These are phyloP conservation scores for Chloris gayana DNA, from an alignment of 176 grass and related monocot species.

Conservation along the genomic window DNA sequence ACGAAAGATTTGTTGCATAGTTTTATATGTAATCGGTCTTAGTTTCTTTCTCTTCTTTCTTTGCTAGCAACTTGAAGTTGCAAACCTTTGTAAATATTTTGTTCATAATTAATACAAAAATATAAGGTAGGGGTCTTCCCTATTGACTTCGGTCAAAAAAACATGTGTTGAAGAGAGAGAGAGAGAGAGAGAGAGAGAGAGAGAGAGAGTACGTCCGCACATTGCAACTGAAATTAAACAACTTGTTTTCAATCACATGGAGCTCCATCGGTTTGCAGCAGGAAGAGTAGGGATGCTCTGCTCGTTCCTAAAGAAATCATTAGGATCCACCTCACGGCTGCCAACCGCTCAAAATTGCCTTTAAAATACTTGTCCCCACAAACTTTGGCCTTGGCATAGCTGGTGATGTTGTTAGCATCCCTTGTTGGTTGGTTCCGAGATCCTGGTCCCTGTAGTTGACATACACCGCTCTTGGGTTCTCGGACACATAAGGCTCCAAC, in stretches of 20 bases:
- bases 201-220: background rate
- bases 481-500: conserved; percentile 47
- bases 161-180: no score
- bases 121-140: no score
- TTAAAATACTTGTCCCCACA: conserved; percentile 69
- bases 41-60: no score
- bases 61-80: no score
- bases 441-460: conserved; percentile 68
- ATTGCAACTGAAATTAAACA: background rate
- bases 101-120: no score
- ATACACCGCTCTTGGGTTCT: conserved; percentile 60
- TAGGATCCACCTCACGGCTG: conserved; percentile 55
- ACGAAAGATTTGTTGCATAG: no score
- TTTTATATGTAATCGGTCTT: no score
- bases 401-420: background rate
- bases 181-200: no score
- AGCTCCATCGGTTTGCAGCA: conserved; percentile 21
- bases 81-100: no score
- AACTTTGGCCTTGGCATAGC: conserved; percentile 42
- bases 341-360: conserved; percentile 55
- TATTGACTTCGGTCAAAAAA: no score
- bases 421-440: conserved; percentile 38
- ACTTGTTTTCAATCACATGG: conserved; percentile 3
- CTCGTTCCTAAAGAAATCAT: conserved; percentile 68
- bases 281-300: conserved; percentile 58